Percentiles rank a stretch among this genome's conserved stretches.
Evolutionary conservation across 2,329 filamentous ascomycete genomes (phyloP).

Genomic region (Microsporum audouinii): DNA sequence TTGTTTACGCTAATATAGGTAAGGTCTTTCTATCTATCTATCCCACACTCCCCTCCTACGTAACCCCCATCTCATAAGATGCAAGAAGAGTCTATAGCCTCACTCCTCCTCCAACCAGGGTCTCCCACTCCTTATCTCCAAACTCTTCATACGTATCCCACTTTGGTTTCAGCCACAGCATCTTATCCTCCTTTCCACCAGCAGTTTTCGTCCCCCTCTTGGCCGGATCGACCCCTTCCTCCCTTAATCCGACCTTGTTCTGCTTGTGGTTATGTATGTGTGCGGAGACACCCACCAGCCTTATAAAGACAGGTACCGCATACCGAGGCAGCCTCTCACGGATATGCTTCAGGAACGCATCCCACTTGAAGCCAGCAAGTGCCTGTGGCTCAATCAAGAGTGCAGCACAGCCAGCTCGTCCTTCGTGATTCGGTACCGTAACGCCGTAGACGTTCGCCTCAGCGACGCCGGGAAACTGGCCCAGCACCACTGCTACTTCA

Average conservation of each 20-base stretch:
- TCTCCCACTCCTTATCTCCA: constrained; percentile 47
- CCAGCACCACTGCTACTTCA: constrained; percentile 55
- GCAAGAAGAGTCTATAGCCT: constrained; percentile 31
- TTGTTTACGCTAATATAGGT: too few species aligned
- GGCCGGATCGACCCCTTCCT: constrained; percentile 52
- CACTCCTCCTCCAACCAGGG: constrained; percentile 35
- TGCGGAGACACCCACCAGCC: constrained; percentile 45
- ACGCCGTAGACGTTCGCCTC: constrained; percentile 65
- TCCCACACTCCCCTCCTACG: background rate
- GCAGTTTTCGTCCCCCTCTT: constrained; percentile 36
- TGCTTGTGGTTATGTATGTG: constrained; percentile 62
- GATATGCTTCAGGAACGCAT: constrained; percentile 47
- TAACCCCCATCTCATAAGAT: background rate
- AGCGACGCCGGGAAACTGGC: constrained; percentile 45
- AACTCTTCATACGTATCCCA: constrained; percentile 49
- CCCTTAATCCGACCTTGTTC: constrained; percentile 59
- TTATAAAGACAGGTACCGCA: constrained; percentile 62
- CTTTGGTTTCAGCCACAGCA: constrained; percentile 41
- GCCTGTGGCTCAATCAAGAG: constrained; percentile 44
- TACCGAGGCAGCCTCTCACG: constrained; percentile 55
- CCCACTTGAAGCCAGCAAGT: constrained; percentile 46
- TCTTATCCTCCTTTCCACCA: constrained; percentile 34
- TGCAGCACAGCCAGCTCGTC: constrained; percentile 53
- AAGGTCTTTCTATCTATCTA: background rate
- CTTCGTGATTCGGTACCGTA: constrained; percentile 53